Evolutionary conservation across 2,329 filamentous ascomycete species (phyloP).

Genomic region (Colletotrichum abscissum): DNA sequence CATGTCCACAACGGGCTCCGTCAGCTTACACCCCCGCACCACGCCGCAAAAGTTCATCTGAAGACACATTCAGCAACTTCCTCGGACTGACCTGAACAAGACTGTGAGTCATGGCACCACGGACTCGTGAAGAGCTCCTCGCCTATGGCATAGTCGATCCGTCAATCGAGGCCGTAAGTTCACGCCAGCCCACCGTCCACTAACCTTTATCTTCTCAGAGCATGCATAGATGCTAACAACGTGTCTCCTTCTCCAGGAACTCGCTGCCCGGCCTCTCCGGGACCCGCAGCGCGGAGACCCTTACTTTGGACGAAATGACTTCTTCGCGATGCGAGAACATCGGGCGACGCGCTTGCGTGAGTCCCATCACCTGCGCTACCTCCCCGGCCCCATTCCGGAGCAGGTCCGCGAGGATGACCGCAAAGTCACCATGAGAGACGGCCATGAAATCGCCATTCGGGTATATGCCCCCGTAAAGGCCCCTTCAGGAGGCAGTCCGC

Average conservation of each 20-base stretch:
- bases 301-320: slow-evolving; percentile 14
- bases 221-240: background rate
- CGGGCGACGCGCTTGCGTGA: slow-evolving; percentile 23
- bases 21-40: background rate
- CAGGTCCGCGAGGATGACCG: slow-evolving; percentile 26
- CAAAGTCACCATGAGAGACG: slow-evolving; percentile 14
- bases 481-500: slow-evolving; percentile 1
- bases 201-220: too few species aligned
- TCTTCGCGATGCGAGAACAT: slow-evolving; percentile 16
- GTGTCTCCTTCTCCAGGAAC: background rate
- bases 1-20: background rate
- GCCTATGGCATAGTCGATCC: slow-evolving; percentile 15
- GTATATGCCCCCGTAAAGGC: slow-evolving; percentile 12
- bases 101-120: background rate
- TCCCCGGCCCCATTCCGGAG: slow-evolving; percentile 12
- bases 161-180: slow-evolving; percentile 9
- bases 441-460: slow-evolving; percentile 7
- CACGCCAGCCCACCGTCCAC: too few species aligned
- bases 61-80: background rate
- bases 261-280: slow-evolving; percentile 4
- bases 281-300: slow-evolving; percentile 11
- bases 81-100: background rate
- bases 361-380: slow-evolving; percentile 21
- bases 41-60: too few species aligned
- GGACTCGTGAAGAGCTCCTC: slow-evolving; percentile 16